These are phyloP conservation scores for Ochromonadaceae sp. DNA, from an alignment of 352 stramenopile genomes.

Conservation along the genomic window DNA sequence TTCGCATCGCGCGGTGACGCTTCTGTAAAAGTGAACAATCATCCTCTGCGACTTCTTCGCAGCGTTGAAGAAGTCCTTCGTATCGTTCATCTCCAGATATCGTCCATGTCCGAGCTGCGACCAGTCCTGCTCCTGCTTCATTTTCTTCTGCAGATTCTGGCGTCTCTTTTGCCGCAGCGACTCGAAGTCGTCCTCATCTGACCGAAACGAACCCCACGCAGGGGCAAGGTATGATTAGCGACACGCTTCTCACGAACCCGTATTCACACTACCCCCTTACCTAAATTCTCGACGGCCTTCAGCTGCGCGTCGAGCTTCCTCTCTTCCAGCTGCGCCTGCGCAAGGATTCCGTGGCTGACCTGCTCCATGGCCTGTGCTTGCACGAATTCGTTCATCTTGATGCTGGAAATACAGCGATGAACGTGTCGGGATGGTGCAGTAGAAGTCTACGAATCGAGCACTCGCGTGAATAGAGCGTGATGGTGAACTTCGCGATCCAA, in stretches of 20 bases:
- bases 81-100: slow-evolving; percentile 67
- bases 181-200: slow-evolving; percentile 68
- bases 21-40: slow-evolving; percentile 82
- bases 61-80: slow-evolving; percentile 77
- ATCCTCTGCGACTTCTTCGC: slow-evolving; percentile 64
- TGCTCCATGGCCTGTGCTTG: neutral
- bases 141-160: slow-evolving; percentile 51
- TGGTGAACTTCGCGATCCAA: too few species aligned
- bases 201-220: slow-evolving; percentile 40
- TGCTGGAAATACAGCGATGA: too few species aligned
- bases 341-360: slow-evolving; percentile 1
- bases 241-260: neutral
- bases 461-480: too few species aligned
- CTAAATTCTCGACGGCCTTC: neutral
- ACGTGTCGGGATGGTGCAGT: too few species aligned
- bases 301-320: slow-evolving; percentile 3
- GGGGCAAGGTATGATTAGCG: neutral
- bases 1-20: slow-evolving; percentile 67
- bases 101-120: slow-evolving; percentile 52
- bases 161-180: slow-evolving; percentile 53
- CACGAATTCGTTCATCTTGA: neutral
- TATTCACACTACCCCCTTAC: neutral
- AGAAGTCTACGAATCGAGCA: too few species aligned
- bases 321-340: slow-evolving; percentile 5
- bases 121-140: slow-evolving; percentile 47